Conservation (phyloP, 257 asterid genomes). For the Solanum sitiens region DNA sequence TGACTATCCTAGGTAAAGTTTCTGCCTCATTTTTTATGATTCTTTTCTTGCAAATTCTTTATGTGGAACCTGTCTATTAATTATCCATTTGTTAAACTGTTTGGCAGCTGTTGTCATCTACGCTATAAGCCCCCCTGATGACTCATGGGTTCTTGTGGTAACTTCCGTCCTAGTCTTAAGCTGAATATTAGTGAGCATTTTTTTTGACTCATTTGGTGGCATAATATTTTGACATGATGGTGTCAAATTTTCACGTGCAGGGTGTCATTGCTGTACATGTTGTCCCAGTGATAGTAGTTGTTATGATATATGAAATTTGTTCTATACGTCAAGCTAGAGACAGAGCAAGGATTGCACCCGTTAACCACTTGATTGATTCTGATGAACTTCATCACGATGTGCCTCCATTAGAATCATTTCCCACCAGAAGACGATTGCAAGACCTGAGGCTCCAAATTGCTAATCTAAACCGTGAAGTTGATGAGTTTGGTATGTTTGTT, state of each 20-base stretch:
- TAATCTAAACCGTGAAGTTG: background rate
- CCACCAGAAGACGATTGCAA: background rate
- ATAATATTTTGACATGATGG: background rate
- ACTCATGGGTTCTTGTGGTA: background rate
- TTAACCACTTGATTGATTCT: background rate
- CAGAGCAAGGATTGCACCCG: background rate
- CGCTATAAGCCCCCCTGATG: background rate
- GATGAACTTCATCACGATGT: background rate
- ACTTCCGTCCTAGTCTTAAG: background rate
- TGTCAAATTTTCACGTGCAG: background rate
- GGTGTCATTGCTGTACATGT: background rate
- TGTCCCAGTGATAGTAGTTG: background rate
- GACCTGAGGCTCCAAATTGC: slow-evolving; percentile 1
- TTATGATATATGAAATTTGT: background rate
- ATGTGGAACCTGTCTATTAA: background rate
- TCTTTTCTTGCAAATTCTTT: background rate
- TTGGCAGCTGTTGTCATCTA: background rate
- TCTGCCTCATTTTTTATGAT: background rate
- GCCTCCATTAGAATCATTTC: background rate
- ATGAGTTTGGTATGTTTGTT: slow-evolving; percentile 1
- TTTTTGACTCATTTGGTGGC: background rate
- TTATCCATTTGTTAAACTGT: background rate
- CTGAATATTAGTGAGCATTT: background rate
- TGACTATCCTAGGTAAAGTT: background rate
- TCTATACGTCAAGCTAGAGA: background rate